These are phyloP conservation scores for Cornus suecica DNA, from an alignment of 148 eudicot species.

Conservation along the genomic window DNA sequence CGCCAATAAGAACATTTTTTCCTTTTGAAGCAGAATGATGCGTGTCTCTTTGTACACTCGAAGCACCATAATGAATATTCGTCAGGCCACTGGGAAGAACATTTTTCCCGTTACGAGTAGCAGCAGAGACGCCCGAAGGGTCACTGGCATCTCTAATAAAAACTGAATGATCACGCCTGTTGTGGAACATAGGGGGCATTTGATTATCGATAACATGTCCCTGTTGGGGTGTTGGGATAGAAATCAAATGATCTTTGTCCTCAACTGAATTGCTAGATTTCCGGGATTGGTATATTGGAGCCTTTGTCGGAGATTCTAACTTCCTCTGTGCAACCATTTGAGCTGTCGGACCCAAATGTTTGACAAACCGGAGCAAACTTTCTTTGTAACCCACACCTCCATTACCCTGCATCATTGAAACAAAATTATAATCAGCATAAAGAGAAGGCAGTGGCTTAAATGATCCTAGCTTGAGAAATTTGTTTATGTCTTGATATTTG, in stretches of 20 bases:
- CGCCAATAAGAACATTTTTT: slow-evolving; percentile 1
- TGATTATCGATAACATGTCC: not conserved
- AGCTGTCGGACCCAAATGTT: slow-evolving; percentile 19
- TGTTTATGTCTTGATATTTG: not conserved
- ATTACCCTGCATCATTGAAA: slow-evolving; percentile 8
- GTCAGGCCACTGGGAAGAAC: not conserved
- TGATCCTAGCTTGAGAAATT: not conserved
- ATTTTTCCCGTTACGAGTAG: not conserved
- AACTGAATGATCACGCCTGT: not conserved
- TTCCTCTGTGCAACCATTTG: slow-evolving; percentile 13
- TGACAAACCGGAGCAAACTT: slow-evolving; percentile 13
- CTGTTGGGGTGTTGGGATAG: not conserved
- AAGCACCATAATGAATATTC: not conserved
- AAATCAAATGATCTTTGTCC: not conserved
- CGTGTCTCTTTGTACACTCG: not conserved
- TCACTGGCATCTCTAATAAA: no score
- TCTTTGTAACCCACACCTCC: slow-evolving; percentile 12
- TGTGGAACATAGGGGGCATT: not conserved
- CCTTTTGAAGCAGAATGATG: not conserved
- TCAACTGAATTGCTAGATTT: not conserved
- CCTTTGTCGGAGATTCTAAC: not conserved
- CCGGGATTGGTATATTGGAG: not conserved
- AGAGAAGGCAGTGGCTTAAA: not conserved
- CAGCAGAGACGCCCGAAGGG: not conserved
- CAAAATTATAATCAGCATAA: not conserved